Percentiles rank a stretch among this genome's conserved stretches.
These are phyloP conservation scores for Cladobotryum mycophilum DNA, from an alignment of 2,329 filamentous ascomycete species.

Conservation along the genomic window DNA sequence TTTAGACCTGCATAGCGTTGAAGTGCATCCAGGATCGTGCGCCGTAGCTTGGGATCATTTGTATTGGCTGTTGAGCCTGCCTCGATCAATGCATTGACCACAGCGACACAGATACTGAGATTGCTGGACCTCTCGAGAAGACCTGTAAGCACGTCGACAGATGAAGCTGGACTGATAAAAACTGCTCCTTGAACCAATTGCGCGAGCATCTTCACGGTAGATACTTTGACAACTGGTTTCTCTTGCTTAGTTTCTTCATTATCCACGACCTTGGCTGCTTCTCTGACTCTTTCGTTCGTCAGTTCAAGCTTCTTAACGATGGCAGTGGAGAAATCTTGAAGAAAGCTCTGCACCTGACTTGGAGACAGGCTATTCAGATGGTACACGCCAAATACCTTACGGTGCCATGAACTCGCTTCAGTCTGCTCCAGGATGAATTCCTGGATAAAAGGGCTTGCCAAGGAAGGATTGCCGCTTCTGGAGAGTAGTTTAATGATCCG, in stretches of 20 bases:
- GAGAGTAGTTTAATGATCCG: neutral
- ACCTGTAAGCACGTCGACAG: conserved; percentile 22
- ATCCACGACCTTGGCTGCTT: neutral
- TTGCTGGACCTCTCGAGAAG: conserved; percentile 26
- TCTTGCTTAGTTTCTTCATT: neutral
- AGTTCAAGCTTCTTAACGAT: conserved; percentile 24
- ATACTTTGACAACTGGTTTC: conserved; percentile 25
- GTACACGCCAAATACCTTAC: neutral
- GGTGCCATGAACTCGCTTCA: conserved; percentile 7
- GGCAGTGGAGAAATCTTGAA: conserved; percentile 20
- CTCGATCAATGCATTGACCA: conserved; percentile 23
- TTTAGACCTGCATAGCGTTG: neutral
- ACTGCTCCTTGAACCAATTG: conserved; percentile 24
- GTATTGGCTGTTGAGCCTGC: conserved; percentile 13
- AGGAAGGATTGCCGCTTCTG: neutral
- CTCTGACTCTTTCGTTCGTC: conserved; percentile 6
- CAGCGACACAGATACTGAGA: conserved; percentile 25
- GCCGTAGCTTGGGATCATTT: conserved; percentile 5
- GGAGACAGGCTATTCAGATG: conserved; percentile 17
- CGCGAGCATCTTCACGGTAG: conserved; percentile 32
- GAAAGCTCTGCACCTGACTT: conserved; percentile 18
- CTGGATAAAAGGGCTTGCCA: conserved; percentile 1
- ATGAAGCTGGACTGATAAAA: conserved; percentile 19
- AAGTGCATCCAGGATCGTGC: neutral
- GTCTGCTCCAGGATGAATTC: conserved; percentile 5